These are phyloP conservation scores for Diaporthe aspalathi DNA, from an alignment of 2,329 filamentous ascomycete genomes.

Conservation along the genomic window DNA sequence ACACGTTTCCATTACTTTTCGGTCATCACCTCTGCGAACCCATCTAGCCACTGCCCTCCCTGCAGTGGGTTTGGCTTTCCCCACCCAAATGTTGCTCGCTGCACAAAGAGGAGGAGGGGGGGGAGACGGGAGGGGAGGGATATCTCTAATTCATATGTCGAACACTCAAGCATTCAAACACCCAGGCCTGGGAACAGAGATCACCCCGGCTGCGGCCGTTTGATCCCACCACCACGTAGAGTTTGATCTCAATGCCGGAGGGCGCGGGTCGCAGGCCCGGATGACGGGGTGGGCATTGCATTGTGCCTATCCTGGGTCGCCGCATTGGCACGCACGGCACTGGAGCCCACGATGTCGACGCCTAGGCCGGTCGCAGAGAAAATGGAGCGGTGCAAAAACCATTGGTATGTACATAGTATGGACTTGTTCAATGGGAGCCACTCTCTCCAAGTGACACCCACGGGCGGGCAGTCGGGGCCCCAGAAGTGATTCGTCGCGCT, in stretches of 20 bases:
- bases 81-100: slow-evolving; percentile 25
- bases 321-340: slow-evolving; percentile 2
- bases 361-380: slow-evolving; percentile 2
- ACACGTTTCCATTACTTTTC: slow-evolving; percentile 28
- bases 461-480: slow-evolving; percentile 8
- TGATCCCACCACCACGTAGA: slow-evolving; percentile 11
- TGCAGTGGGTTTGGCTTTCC: not conserved
- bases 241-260: slow-evolving; percentile 5
- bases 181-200: not conserved
- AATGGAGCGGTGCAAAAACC: not conserved
- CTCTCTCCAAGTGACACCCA: slow-evolving; percentile 17
- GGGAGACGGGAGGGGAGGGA: not conserved
- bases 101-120: no score
- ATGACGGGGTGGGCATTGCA: not conserved
- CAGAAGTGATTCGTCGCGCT: slow-evolving; percentile 27
- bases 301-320: not conserved
- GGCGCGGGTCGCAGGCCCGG: slow-evolving; percentile 2
- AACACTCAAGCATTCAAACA: no score
- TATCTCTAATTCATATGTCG: not conserved
- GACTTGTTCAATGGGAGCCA: not conserved
- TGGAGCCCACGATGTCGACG: slow-evolving; percentile 23
- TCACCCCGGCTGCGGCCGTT: not conserved
- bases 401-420: slow-evolving; percentile 14
- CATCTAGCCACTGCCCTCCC: not conserved
- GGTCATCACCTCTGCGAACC: slow-evolving; percentile 24